Evolutionary conservation across 164 flowering plant genomes (phyloP).

Genomic region (Stephania cephalantha): DNA sequence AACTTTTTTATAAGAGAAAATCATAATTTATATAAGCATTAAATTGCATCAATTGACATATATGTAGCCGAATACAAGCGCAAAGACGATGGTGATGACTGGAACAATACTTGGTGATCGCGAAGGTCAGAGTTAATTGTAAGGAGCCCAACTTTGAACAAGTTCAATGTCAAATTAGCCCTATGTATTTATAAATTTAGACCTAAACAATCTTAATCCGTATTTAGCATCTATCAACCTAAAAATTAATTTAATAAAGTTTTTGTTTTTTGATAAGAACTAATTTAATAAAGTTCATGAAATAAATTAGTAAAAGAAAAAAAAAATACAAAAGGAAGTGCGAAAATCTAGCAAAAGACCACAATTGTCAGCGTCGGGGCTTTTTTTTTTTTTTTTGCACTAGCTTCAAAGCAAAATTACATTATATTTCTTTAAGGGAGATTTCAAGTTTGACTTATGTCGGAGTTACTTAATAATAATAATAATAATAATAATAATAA

Average conservation of each 20-base stretch:
- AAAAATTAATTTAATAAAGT: neutral
- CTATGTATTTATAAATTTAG: conserved; percentile 2
- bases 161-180: conserved; percentile 13
- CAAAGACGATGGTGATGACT: conserved; percentile 8
- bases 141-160: neutral
- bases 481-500: too few species aligned
- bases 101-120: conserved; percentile 6
- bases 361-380: conserved; percentile 4
- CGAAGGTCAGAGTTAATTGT: conserved; percentile 6
- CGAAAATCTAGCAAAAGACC: conserved; percentile 8
- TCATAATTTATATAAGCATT: too few species aligned
- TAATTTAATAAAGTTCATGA: neutral
- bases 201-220: neutral
- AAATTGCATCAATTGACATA: neutral
- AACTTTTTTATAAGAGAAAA: too few species aligned
- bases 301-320: too few species aligned
- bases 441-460: too few species aligned
- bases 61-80: conserved; percentile 2
- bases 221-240: too few species aligned
- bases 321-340: conserved; percentile 6
- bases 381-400: neutral
- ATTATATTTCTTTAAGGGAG: too few species aligned
- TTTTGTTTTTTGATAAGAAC: too few species aligned
- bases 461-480: too few species aligned
- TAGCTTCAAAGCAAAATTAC: neutral